A percentile compares a stretch with the other conserved stretches of the same genome.
phyloP scores from a whole-genome alignment of 129 eudicot genomes.

The Cynara cardunculus region DNA sequence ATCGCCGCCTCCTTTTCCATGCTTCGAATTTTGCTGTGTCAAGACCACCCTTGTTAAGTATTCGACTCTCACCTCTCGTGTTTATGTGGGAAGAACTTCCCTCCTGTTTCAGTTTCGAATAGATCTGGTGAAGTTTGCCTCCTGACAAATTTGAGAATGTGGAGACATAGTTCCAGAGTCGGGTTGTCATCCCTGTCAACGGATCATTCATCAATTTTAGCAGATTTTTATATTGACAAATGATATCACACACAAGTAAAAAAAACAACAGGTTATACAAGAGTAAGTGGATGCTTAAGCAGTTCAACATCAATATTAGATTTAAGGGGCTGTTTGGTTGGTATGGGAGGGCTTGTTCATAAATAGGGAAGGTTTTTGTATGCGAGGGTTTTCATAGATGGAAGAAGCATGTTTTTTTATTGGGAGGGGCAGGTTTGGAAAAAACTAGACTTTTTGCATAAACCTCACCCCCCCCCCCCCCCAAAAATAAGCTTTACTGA shows the following conservation, averaged over 20 bases:
- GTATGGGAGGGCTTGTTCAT: too few relatives aligned
- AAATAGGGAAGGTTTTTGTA: too few relatives aligned
- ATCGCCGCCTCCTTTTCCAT: conserved; percentile 75
- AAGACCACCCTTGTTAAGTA: conserved; percentile 40
- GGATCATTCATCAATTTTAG: neutral
- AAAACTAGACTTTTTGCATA: too few relatives aligned
- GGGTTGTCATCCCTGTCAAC: conserved; percentile 69
- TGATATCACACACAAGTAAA: neutral
- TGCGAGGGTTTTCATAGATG: too few relatives aligned
- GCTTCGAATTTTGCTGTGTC: conserved; percentile 81
- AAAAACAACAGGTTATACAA: too few relatives aligned
- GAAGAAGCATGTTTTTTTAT: too few relatives aligned
- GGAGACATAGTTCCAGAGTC: conserved; percentile 89
- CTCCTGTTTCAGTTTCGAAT: conserved; percentile 84
- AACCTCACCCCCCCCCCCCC: too few relatives aligned
- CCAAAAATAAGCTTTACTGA: too few relatives aligned
- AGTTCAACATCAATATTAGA: neutral
- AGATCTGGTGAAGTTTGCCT: conserved; percentile 70
- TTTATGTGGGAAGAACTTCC: conserved; percentile 63
- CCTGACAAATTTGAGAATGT: conserved; percentile 87
- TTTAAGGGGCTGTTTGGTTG: too few relatives aligned
- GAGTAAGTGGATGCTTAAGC: too few relatives aligned
- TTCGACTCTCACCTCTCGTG: conserved; percentile 25
- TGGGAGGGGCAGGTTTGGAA: too few relatives aligned
- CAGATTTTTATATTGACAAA: neutral